Percentiles rank a stretch among this genome's conserved stretches.
phyloP scores from a whole-genome alignment of 164 flowering plant genomes.

The Piper longum region DNA sequence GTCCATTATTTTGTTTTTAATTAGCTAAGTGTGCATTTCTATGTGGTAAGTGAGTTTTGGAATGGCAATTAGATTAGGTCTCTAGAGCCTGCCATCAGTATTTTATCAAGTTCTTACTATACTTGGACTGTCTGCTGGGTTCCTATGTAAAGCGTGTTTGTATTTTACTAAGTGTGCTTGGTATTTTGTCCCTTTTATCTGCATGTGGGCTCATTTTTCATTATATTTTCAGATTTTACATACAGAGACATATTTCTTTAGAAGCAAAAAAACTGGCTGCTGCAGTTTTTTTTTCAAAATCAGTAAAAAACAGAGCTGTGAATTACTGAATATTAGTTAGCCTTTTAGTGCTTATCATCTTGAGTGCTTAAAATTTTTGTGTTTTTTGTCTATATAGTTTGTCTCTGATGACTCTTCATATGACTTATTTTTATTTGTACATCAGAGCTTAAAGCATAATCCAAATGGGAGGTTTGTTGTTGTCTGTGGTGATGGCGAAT shows the following conservation, averaged over 20 bases:
- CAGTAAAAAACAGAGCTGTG: not conserved
- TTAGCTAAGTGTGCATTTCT: no score
- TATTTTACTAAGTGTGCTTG: no score
- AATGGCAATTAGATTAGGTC: no score
- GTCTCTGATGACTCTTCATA: not conserved
- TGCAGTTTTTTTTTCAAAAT: not conserved
- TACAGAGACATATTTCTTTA: no score
- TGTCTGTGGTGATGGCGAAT: conserved; percentile 98
- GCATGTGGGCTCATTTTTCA: not conserved
- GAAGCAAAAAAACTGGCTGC: not conserved
- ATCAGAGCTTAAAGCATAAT: conserved; percentile 91
- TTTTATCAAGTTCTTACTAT: no score
- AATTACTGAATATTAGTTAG: not conserved
- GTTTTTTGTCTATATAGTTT: not conserved
- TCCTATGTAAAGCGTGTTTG: not conserved
- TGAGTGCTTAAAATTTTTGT: not conserved
- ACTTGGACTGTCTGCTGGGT: no score
- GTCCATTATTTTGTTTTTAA: no score
- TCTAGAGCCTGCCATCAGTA: no score
- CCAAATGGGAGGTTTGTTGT: conserved; percentile 98
- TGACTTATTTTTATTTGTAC: conserved; percentile 1
- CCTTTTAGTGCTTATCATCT: not conserved
- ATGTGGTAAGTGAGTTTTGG: no score
- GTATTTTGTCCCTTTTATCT: not conserved
- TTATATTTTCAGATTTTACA: no score